Conservation (phyloP, 768 basidiomycete species). For the Xerocomellus amylosporus region DNA sequence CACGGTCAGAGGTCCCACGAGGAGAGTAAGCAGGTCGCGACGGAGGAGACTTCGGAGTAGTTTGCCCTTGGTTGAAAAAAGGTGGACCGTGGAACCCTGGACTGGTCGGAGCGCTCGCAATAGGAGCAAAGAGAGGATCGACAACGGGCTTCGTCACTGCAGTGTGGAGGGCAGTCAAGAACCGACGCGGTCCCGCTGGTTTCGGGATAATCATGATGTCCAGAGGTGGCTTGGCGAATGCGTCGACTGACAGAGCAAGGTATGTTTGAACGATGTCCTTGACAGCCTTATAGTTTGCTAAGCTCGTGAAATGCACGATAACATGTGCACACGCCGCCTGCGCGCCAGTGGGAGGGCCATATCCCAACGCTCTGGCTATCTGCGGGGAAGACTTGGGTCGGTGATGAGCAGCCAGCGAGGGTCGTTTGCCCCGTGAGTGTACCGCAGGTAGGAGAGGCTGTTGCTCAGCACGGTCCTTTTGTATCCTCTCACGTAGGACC, state of each 20-base stretch:
- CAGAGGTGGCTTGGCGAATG: conserved; percentile 51
- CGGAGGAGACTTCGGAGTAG: conserved; percentile 42
- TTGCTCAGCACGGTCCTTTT: conserved; percentile 60
- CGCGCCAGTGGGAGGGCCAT: conserved; percentile 28
- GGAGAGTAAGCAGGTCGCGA: conserved; percentile 42
- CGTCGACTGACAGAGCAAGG: conserved; percentile 43
- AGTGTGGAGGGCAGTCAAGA: conserved; percentile 89
- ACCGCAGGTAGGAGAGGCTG: conserved; percentile 36
- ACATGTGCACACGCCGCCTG: conserved; percentile 35
- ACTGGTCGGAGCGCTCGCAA: conserved; percentile 84
- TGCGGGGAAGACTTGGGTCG: conserved; percentile 81
- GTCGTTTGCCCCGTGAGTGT: conserved; percentile 54
- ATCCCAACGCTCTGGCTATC: conserved; percentile 55
- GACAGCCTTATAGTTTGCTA: conserved; percentile 83
- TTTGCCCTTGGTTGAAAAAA: conserved; percentile 37
- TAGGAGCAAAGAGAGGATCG: conserved; percentile 92
- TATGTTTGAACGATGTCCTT: conserved; percentile 78
- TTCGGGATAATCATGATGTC: conserved; percentile 98
- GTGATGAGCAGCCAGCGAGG: conserved; percentile 63
- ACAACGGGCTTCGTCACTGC: conserved; percentile 82
- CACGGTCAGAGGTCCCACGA: conserved; percentile 62
- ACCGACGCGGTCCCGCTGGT: conserved; percentile 91
- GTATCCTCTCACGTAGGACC: conserved; percentile 72
- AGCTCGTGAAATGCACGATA: conserved; percentile 87
- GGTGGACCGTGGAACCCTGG: conserved; percentile 57